These are phyloP conservation scores for Pestalotiopsis sp. DNA, from an alignment of 2,329 filamentous ascomycete genomes.

Conservation along the genomic window DNA sequence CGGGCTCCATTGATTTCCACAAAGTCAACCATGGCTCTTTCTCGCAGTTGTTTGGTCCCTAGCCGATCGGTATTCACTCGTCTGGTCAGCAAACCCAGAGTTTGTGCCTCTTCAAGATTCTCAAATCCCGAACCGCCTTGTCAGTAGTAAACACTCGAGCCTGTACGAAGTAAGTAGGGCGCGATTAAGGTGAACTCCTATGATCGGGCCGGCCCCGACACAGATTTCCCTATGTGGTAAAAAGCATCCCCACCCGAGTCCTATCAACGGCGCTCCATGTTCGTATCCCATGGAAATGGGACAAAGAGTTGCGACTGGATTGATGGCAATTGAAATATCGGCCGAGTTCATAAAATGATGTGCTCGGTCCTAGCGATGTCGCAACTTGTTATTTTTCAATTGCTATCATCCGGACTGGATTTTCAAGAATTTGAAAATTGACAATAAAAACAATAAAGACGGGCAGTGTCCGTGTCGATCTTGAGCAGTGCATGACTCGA, in stretches of 20 bases:
- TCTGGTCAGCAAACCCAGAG: too few relatives aligned
- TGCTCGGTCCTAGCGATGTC: not conserved
- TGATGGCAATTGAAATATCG: not conserved
- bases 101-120: too few relatives aligned
- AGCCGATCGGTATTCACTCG: too few relatives aligned
- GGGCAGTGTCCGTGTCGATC: not conserved
- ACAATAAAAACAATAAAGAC: not conserved
- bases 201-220: not conserved
- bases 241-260: not conserved
- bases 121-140: not conserved
- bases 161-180: not conserved
- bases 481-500: not conserved
- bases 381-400: not conserved
- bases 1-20: constrained; percentile 35
- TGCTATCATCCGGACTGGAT: not conserved
- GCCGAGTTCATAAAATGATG: not conserved
- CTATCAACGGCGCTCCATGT: not conserved
- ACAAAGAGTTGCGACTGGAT: not conserved
- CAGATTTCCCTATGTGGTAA: not conserved
- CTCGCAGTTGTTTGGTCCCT: too few relatives aligned
- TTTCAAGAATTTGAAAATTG: not conserved
- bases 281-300: not conserved
- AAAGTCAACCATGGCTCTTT: constrained; percentile 22
- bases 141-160: too few relatives aligned
- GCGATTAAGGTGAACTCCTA: not conserved